Conservation (phyloP, 73 alveolate species). For the Blepharisma stoltei region DNA sequence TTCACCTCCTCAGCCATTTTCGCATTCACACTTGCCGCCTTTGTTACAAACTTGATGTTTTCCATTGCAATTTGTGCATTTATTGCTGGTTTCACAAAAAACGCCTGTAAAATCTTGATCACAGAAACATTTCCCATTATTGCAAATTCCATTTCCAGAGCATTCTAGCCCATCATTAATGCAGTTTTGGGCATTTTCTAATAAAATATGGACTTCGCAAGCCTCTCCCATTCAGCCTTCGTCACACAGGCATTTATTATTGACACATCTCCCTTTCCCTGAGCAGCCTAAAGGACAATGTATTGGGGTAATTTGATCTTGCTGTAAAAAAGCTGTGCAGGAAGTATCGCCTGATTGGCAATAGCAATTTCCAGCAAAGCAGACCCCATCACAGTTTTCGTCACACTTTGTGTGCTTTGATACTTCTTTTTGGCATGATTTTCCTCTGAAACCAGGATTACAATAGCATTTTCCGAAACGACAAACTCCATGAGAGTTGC, state of each 20-base stretch:
- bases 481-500: slow-evolving; percentile 10
- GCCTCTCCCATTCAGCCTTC: slow-evolving; percentile 1
- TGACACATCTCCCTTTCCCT: not conserved
- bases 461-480: slow-evolving; percentile 6
- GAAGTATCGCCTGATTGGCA: not conserved
- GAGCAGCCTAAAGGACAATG: slow-evolving; percentile 14
- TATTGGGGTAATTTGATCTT: too few relatives aligned
- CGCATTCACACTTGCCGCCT: slow-evolving; percentile 2
- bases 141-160: slow-evolving; percentile 5
- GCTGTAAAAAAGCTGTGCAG: not conserved
- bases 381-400: not conserved
- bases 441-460: not conserved
- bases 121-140: slow-evolving; percentile 24
- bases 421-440: not conserved
- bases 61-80: slow-evolving; percentile 13
- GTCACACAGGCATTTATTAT: not conserved
- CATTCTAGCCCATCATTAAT: not conserved
- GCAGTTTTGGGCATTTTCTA: not conserved
- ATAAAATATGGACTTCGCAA: not conserved
- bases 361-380: slow-evolving; percentile 15
- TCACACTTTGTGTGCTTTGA: not conserved
- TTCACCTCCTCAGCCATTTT: slow-evolving; percentile 13
- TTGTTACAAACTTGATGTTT: not conserved
- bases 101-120: slow-evolving; percentile 4
- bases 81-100: not conserved